Base-by-base conservation (phyloP, 208 protist genomes). In the Angomonas deanei region DNA sequence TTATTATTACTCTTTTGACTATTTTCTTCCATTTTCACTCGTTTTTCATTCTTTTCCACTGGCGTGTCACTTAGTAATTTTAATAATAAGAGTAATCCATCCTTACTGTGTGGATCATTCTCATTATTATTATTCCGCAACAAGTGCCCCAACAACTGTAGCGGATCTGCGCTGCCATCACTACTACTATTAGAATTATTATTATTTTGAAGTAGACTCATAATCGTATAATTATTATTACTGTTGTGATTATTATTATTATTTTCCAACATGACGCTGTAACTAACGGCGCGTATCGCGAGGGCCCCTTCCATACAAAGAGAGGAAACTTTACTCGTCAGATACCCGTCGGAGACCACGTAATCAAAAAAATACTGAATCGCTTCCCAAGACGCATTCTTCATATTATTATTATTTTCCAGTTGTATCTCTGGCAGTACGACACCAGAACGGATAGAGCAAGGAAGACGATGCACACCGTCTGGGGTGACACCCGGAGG, bases 401-500 rank as follows among this genome's bases (percentile, higher is more conserved):
- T n/a, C n/a, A n/a, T n/a, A n/a, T n/a, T n/a, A n/a, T n/a, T n/a
- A n/a, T n/a, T n/a, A n/a, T n/a, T n/a, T n/a, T n/a, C n/a, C n/a
- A n/a, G n/a, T n/a, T n/a, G n/a, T 63, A 42, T 68, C 57, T 23
- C 34, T 52, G 4, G 32, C 50, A 26, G 65, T 26, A 68, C 63
- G 3, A 67, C 60, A 5, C 60, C 49, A 17, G 58, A 27, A 26
- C 60, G 64, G 21, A 63, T 50, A 2, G 70, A 65, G 8, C 62
- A 62, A 31, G 68, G 76, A 52, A 71, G 74, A 3, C 74, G 69
- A 34, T 66, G 57, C 1, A 66, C 54, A 5, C 34, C 67, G 48
- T 57, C 68, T 10, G 67, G 67, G 52, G 68, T 72, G 63, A 60
- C 61, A 26, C 72, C 69, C 11, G 66, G 63, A 23, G 64, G 36